phyloP scores from a whole-genome alignment of 2,329 filamentous ascomycete species.

The Diaporthe sp. region DNA sequence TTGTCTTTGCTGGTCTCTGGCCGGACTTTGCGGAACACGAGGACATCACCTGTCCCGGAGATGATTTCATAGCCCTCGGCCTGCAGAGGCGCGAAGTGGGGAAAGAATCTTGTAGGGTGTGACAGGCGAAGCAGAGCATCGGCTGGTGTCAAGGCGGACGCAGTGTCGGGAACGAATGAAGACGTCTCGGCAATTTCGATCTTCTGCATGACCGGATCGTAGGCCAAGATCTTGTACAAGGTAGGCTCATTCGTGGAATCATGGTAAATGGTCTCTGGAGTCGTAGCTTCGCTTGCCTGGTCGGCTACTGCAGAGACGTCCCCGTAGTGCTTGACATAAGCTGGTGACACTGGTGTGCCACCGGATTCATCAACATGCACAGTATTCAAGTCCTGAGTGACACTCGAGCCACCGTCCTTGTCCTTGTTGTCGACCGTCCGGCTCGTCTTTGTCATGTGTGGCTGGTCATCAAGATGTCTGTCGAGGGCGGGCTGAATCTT shows the following conservation, averaged over 20 bases:
- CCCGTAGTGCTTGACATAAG: constrained; percentile 53
- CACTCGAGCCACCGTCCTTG: constrained; percentile 58
- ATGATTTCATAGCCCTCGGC: constrained; percentile 76
- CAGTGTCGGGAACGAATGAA: constrained; percentile 63
- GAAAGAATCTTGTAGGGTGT: constrained; percentile 75
- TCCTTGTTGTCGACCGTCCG: constrained; percentile 47
- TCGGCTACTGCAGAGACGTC: constrained; percentile 36
- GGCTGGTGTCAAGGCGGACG: constrained; percentile 67
- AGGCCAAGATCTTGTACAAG: constrained; percentile 76
- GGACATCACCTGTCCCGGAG: constrained; percentile 72
- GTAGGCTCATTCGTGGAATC: constrained; percentile 40
- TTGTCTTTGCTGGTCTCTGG: not conserved
- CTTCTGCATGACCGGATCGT: constrained; percentile 69
- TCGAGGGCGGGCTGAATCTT: constrained; percentile 47
- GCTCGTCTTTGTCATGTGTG: constrained; percentile 44
- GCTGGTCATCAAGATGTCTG: constrained; percentile 38
- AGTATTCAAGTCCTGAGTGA: constrained; percentile 63
- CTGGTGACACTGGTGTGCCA: constrained; percentile 51
- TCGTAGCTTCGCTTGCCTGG: constrained; percentile 36
- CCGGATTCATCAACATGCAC: constrained; percentile 61
- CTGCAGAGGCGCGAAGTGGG: constrained; percentile 71
- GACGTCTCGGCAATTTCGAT: constrained; percentile 73
- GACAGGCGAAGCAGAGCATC: constrained; percentile 72
- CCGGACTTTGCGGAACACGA: constrained; percentile 75
- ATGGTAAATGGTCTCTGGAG: not conserved